Base-by-base conservation (phyloP, 176 grass and related monocot species). In the Alopecurus myosuroides region DNA sequence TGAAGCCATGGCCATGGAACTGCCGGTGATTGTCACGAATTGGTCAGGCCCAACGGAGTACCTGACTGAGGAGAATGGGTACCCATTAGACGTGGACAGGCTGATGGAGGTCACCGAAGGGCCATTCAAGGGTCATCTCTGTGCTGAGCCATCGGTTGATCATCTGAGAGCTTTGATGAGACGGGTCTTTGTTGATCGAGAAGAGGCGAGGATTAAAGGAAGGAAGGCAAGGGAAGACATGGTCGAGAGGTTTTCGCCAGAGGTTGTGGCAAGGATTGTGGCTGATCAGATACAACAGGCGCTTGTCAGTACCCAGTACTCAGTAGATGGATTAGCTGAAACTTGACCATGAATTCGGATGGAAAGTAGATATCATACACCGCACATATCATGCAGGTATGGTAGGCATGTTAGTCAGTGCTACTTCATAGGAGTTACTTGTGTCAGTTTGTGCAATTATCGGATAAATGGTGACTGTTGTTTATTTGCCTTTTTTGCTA, bases 1-100 rank as follows among this genome's bases (percentile, higher is more conserved):
- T 0, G 92, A 94, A 83, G 89, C 87, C 40, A 94, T 94, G 92
- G 81, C 89, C 50, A 94, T 94, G 92, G 86, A 85, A 60, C 35
- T 91, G 50, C 92, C 92, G 0, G 89, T 91, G 84, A 89, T 94
- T 49, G 89, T 84, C 34, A 94, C 89, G 0, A 91, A 91, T 45
- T 94, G 92, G 92, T 94, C 92, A 6, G 92, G 89, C 18, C 87
- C 92, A 58, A 91, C 84, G 0, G 92, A 94, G 68, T 91, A 94
- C 60, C 64, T 94, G 57, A 94, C 81, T 13, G 81, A 85, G 78
- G 86, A 94, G 66, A 94, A 94, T 20, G 89, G 89, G 25, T 94
- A 94, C 66, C 92, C 89, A 70, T 39, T 94, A 66, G 40, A 77
- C 0, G 34, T 94, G 44, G 89, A 85, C 26, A 46, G 56, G 56